Evolutionary conservation across 352 stramenopile species (phyloP).

Genomic region (Globisporangium ultimum): DNA sequence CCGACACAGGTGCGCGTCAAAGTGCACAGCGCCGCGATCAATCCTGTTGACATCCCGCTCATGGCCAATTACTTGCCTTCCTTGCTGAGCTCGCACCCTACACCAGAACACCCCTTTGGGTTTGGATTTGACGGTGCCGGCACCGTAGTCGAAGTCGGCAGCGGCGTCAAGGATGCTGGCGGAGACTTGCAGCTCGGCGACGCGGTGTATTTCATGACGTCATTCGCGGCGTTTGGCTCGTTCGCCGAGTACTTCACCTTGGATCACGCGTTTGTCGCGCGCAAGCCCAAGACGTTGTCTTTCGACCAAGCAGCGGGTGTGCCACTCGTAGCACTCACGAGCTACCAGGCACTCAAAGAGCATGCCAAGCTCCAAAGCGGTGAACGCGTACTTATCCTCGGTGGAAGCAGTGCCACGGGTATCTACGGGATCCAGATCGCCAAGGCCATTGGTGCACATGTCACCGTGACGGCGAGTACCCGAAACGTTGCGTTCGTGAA

Average conservation of each 20-base stretch:
- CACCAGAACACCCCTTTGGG: too few relatives aligned
- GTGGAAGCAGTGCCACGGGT: slow-evolving; percentile 17
- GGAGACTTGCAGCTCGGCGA: too few relatives aligned
- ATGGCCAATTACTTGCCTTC: too few relatives aligned
- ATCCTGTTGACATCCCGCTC: too few relatives aligned
- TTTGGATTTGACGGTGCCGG: too few relatives aligned
- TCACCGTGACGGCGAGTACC: slow-evolving; percentile 16
- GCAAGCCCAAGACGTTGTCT: slow-evolving; percentile 23
- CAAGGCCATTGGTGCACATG: slow-evolving; percentile 13
- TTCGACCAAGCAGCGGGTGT: slow-evolving; percentile 23
- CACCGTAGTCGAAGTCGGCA: too few relatives aligned
- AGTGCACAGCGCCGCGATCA: too few relatives aligned
- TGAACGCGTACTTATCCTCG: slow-evolving; percentile 24
- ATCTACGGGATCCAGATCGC: slow-evolving; percentile 27
- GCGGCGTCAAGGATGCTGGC: too few relatives aligned
- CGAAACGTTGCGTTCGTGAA: slow-evolving; percentile 37
- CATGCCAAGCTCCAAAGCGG: slow-evolving; percentile 20
- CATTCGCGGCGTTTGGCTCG: neutral
- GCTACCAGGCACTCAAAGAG: slow-evolving; percentile 18
- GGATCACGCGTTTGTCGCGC: slow-evolving; percentile 18
- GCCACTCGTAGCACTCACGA: slow-evolving; percentile 21
- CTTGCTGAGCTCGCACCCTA: too few relatives aligned
- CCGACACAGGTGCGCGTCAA: too few relatives aligned
- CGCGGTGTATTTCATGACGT: too few relatives aligned
- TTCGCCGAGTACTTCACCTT: slow-evolving; percentile 16